Evolutionary conservation across 176 grass and related monocot genomes (phyloP), one percentile per base, ranked within the genome.

Genomic region (Guadua angustifolia): DNA sequence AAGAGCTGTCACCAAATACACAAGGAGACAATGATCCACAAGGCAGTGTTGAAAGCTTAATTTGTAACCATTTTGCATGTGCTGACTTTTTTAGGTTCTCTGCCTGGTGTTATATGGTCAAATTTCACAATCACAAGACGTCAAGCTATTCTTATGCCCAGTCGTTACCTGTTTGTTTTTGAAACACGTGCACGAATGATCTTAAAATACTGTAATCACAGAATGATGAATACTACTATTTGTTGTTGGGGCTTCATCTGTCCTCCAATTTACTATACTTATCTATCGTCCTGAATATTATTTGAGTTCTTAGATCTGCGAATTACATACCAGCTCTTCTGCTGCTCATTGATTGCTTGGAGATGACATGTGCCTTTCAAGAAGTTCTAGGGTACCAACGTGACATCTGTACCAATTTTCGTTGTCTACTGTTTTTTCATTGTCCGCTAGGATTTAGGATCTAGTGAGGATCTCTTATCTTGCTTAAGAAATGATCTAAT

Each of bases 11-110:
- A n/a, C n/a, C n/a, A n/a, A n/a, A n/a, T n/a, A n/a, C n/a, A n/a
- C n/a, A n/a, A n/a, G n/a, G n/a, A n/a, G n/a, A 98, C 89, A 0
- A 98, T 98, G 96, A 90, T 95, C 62, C 96, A 95, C 71, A 98
- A 98, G 87, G 96, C 79, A 0, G 93, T 89, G 35, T 46, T 98
- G 36, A 92, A 95, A 90, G 93, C 92, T 44, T 95, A 32, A 80
- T 29, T 3, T 80, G 45, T 83, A 66, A 82, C 9, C 33, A 47
- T 60, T 82, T 81, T 81, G 63, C 38, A 17, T 14, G 25, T 11
- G 22, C 67, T 44, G 15, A 40, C 83, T 9, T n/a, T 60, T 60
- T 22, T 87, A 69, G 79, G 55, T 71, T 72, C 13, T 18, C 43
- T 64, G 18, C 4, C 42, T 69, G 46, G 52, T 39, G 16, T 79